These are phyloP conservation scores for Paecilomyces formosus DNA, from an alignment of 2,329 filamentous ascomycete species.

Conservation along the genomic window DNA sequence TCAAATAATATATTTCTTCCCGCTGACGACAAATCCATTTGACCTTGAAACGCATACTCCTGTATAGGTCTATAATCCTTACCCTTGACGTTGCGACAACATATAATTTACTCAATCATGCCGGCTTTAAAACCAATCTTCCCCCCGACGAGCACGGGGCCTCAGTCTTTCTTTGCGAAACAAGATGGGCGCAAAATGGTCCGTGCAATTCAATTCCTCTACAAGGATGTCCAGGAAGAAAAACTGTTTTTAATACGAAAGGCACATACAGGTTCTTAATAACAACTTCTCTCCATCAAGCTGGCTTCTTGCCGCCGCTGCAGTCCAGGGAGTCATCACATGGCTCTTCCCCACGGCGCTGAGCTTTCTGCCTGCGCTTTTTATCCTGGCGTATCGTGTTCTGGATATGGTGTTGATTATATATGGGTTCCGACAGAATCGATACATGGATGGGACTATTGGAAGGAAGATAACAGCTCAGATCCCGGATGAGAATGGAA, in stretches of 20 bases:
- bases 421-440: slow-evolving; percentile 4
- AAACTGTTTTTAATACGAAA: background rate
- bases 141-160: background rate
- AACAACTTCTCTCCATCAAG: slow-evolving; percentile 9
- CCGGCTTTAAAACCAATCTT: background rate
- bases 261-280: slow-evolving; percentile 4
- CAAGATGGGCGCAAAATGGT: background rate
- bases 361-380: background rate
- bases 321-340: slow-evolving; percentile 1
- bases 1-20: too few species aligned
- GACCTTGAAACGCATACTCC: background rate
- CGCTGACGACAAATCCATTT: too few species aligned
- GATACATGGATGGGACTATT: slow-evolving; percentile 2
- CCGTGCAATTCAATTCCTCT: background rate
- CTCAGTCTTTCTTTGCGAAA: background rate
- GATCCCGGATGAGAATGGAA: slow-evolving; percentile 6
- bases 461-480: slow-evolving; percentile 4
- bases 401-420: slow-evolving; percentile 1
- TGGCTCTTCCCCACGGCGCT: slow-evolving; percentile 1
- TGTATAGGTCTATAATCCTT: background rate
- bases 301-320: slow-evolving; percentile 10
- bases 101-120: background rate
- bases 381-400: background rate
- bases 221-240: background rate
- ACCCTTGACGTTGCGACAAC: background rate